These are phyloP conservation scores for Trametes sp. DNA, from an alignment of 1,284 basidiomycete genomes.

Conservation along the genomic window DNA sequence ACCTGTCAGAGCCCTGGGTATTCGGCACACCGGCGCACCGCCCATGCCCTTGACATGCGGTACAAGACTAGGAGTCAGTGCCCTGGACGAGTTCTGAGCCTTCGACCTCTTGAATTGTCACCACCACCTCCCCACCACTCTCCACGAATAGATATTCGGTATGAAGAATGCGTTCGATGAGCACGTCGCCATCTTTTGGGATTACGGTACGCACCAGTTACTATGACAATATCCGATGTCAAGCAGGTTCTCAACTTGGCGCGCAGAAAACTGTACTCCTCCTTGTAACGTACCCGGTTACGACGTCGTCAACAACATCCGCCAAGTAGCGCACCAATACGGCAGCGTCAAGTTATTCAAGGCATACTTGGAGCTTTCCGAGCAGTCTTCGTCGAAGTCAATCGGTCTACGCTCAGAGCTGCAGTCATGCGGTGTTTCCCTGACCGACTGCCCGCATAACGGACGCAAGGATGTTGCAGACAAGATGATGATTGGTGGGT, in stretches of 20 bases:
- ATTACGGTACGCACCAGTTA: slow-evolving; percentile 56
- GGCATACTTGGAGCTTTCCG: slow-evolving; percentile 58
- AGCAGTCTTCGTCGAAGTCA: slow-evolving; percentile 42
- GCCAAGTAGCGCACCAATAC: slow-evolving; percentile 39
- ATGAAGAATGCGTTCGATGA: slow-evolving; percentile 23
- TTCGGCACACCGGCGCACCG: slow-evolving; percentile 23
- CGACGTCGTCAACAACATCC: slow-evolving; percentile 41
- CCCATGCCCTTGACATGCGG: slow-evolving; percentile 30
- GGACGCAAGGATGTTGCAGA: slow-evolving; percentile 51
- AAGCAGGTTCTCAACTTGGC: background rate
- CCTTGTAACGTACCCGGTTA: slow-evolving; percentile 55
- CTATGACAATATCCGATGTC: background rate
- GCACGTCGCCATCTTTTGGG: slow-evolving; percentile 58
- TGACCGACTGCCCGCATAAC: slow-evolving; percentile 54
- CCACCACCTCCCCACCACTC: background rate
- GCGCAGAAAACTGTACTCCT: slow-evolving; percentile 60
- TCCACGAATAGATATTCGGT: background rate
- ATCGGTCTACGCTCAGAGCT: slow-evolving; percentile 55
- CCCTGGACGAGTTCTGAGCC: background rate
- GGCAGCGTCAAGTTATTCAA: slow-evolving; percentile 47
- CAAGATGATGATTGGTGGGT: slow-evolving; percentile 51
- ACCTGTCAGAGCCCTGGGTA: slow-evolving; percentile 8
- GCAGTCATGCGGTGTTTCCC: slow-evolving; percentile 47
- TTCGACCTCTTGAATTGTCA: background rate
- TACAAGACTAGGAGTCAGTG: slow-evolving; percentile 4